Base-by-base conservation (phyloP, 169 alveolate genomes). In the Eimeria acervulina region DNA sequence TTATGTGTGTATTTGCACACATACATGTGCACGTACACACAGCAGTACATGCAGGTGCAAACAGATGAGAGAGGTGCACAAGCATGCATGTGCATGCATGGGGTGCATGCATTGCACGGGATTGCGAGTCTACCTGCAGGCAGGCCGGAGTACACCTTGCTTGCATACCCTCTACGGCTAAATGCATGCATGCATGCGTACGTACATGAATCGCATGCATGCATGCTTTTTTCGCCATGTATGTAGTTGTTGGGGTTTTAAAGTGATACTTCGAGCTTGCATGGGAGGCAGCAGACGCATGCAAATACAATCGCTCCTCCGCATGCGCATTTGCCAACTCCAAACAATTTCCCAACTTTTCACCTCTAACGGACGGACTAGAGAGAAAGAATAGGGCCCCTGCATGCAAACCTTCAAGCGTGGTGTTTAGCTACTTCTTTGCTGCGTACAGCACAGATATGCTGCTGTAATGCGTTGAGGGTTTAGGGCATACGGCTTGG, bases 271-370 rank as follows among this genome's bases (percentile, higher is more conserved):
- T 21, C 26, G 38, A 17, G 33, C 74, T 0, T n/a, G 74, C 38
- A n/a, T 63, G 33, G 33, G 8, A 26, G 36, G 74, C 33, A n/a
- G 74, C 74, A 63, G 78, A 31, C 23, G 44, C 44, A 31, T 68
- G 78, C n/a, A 7, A n/a, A 31, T 31, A 44, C 44, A 7, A 31
- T 1, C 66, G 44, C 40, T n/a, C 21, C 40, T n/a, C 21, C 31
- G 78, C 78, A 68, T 68, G 78, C 78, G 78, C 44, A 68, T 28
- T n/a, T 68, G 78, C 78, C 36, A 26, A 17, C 36, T 61, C 2
- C 12, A 26, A 23, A 26, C 36, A 23, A 3, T 61, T 61, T 61
- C 26, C 72, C 55, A 5, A 47, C 12, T 47, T 12, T 12, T 7
- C 55, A 47, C 12, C 5, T 47, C 12, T 12, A 47, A 5, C 55